phyloP scores from a whole-genome alignment of 495 filamentous ascomycete species.

The Penicillium silybi region DNA sequence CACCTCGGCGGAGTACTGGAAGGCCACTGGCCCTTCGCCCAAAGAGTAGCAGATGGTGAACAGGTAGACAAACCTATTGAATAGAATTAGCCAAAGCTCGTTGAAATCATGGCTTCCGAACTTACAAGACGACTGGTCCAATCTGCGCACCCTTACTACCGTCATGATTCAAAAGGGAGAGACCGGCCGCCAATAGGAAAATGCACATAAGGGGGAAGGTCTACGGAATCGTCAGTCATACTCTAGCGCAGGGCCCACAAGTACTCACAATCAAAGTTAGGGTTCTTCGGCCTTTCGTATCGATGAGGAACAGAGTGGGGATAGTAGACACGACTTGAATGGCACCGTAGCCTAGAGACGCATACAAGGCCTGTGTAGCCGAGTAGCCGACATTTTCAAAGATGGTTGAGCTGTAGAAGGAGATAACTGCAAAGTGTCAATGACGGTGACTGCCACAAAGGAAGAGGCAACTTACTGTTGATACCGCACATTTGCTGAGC shows the following conservation, averaged over 20 bases:
- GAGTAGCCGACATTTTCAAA: conserved; percentile 58
- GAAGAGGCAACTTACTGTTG: conserved; percentile 38
- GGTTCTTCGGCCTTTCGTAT: conserved; percentile 72
- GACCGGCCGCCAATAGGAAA: conserved; percentile 63
- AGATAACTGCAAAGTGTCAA: conserved; percentile 51
- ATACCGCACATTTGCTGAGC: conserved; percentile 44
- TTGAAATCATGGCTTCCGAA: not conserved
- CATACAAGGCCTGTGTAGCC: conserved; percentile 59
- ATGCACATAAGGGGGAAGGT: conserved; percentile 79
- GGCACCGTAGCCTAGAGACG: conserved; percentile 57
- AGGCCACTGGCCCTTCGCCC: conserved; percentile 49
- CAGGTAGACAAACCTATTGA: conserved; percentile 37
- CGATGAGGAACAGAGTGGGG: conserved; percentile 63
- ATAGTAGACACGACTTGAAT: conserved; percentile 71
- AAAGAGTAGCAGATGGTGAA: conserved; percentile 43
- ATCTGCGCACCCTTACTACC: conserved; percentile 14
- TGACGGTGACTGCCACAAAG: not conserved
- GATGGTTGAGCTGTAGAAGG: conserved; percentile 76
- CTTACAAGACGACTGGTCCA: conserved; percentile 29
- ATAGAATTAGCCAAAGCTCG: not conserved
- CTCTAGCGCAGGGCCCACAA: conserved; percentile 5
- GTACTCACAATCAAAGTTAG: conserved; percentile 39
- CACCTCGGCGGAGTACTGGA: conserved; percentile 50
- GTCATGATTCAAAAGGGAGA: conserved; percentile 46
- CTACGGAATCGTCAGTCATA: conserved; percentile 42